These are phyloP conservation scores for Penicillium taxi DNA, from an alignment of 495 filamentous ascomycete genomes.

Conservation along the genomic window DNA sequence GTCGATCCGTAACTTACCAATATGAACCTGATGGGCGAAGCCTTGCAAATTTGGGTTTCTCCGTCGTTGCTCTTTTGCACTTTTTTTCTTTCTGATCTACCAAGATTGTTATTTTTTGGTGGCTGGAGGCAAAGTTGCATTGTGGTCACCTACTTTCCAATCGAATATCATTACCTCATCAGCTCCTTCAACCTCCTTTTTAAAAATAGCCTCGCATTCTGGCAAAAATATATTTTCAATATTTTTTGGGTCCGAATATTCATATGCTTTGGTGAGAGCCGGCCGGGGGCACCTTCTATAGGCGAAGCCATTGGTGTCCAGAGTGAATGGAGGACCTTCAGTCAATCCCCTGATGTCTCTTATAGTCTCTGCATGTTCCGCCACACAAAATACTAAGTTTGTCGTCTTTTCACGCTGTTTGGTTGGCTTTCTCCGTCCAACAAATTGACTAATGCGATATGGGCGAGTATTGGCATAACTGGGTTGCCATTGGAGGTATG, in stretches of 20 bases:
- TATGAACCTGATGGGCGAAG: slow-evolving; percentile 9
- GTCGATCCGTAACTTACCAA: slow-evolving; percentile 18
- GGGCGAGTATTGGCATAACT: slow-evolving; percentile 1
- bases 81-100: slow-evolving; percentile 10
- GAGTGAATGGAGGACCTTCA: neutral
- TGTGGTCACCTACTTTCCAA: slow-evolving; percentile 21
- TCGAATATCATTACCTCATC: slow-evolving; percentile 16
- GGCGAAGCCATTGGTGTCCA: neutral
- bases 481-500: slow-evolving; percentile 7
- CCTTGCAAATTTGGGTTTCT: slow-evolving; percentile 6
- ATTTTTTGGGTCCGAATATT: neutral
- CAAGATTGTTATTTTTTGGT: neutral
- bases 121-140: too few relatives aligned
- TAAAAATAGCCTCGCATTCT: slow-evolving; percentile 5
- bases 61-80: slow-evolving; percentile 9
- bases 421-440: neutral
- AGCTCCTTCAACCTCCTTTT: slow-evolving; percentile 1
- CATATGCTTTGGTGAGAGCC: neutral
- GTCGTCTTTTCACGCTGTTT: neutral
- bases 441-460: slow-evolving; percentile 3
- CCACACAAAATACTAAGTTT: neutral
- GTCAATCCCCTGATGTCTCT: neutral
- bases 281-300: neutral
- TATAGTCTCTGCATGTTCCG: neutral
- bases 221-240: slow-evolving; percentile 1